phyloP scores from a whole-genome alignment of 1,139 yeast genomes.

The Diutina pseudorugosa region DNA sequence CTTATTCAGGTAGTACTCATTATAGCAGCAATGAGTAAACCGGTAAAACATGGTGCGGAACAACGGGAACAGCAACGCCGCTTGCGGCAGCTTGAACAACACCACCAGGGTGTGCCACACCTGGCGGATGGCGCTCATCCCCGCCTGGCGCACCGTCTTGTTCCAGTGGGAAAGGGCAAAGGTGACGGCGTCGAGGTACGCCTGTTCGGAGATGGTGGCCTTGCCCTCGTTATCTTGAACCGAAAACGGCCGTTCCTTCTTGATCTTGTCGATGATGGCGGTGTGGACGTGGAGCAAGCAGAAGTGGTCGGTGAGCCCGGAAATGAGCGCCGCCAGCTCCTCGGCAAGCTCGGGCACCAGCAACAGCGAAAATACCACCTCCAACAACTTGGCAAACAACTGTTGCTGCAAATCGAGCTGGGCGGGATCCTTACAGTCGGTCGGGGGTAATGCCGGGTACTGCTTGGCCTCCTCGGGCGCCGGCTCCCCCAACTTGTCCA shows the following conservation, averaged over 20 bases:
- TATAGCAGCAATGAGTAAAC: constrained; percentile 85
- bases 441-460: constrained; percentile 24
- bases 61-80: constrained; percentile 54
- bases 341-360: constrained; percentile 65
- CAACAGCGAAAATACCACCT: constrained; percentile 61
- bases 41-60: constrained; percentile 68
- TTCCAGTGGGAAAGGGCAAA: constrained; percentile 75
- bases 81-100: constrained; percentile 55
- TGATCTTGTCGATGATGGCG: constrained; percentile 58
- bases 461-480: constrained; percentile 30
- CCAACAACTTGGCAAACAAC: constrained; percentile 46
- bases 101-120: constrained; percentile 52
- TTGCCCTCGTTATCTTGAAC: constrained; percentile 73
- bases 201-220: constrained; percentile 55
- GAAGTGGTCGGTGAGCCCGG: constrained; percentile 67
- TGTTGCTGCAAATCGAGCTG: constrained; percentile 50
- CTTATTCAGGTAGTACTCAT: constrained; percentile 74
- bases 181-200: constrained; percentile 62
- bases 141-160: constrained; percentile 56
- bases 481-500: constrained; percentile 24
- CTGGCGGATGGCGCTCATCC: constrained; percentile 50
- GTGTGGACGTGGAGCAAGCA: constrained; percentile 67
- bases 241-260: constrained; percentile 58
- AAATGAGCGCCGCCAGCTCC: constrained; percentile 51
- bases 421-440: constrained; percentile 34